Base-by-base conservation (phyloP, 257 asterid species). In the Leptodermis oblonga region DNA sequence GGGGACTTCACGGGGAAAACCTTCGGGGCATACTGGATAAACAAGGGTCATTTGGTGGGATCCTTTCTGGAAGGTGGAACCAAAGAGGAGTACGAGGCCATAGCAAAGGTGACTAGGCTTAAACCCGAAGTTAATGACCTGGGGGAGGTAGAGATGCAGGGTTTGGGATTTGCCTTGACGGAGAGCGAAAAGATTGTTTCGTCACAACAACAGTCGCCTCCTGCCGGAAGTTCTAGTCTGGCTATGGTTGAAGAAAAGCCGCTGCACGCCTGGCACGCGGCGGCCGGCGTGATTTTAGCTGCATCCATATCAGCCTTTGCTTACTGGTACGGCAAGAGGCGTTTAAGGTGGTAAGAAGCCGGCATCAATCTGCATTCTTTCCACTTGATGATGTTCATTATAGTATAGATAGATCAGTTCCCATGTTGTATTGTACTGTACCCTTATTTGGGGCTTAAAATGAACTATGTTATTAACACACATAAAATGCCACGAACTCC, bases 21-120 rank as follows among this genome's bases (percentile, higher is more conserved):
- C 4, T 84, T 91, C 17, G 96, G 97, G 25, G 96, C 95, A 0
- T 89, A 89, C 67, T 92, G 97, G 97, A 70, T 92, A 70, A 82
- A 79, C 68, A 89, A 86, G 68, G 92, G 92, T 14, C 79, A 62
- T 5, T 81, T 92, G 3, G 84, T 87, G 0, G 98, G 98, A 4
- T 92, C 96, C 20, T 92, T 92, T 66, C 95, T 92, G 4, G 98
- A 92, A 70, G 98, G 98, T 43, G 98, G 96, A 77, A 86, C 89
- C 22, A 87, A 85, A 79, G 96, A 89, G 67, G 90, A 89, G 73
- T 89, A 89, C 0, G 85, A 83, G 73, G 92, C 94, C 26, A 74
- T 92, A 71, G 92, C 96, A 26, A 76, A 53, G 69, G 84, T 81
- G 42, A 86, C 95, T 0, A 80, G 84, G 83, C 73, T 86, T 68